These are phyloP conservation scores for Penicillium sp. DNA, from an alignment of 2,329 filamentous ascomycete genomes.

Conservation along the genomic window DNA sequence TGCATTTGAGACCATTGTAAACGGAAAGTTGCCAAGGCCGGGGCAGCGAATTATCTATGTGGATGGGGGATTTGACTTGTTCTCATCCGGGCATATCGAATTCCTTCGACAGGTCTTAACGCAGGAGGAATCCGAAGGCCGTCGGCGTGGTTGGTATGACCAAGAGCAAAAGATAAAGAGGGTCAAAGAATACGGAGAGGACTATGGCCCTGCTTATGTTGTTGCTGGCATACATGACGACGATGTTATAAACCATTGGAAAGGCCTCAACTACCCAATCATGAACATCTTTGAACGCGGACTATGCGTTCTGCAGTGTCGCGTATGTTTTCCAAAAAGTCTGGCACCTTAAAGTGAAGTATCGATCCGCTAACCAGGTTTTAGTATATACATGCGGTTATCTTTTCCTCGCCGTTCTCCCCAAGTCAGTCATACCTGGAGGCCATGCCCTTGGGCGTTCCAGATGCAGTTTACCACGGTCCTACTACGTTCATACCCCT, in stretches of 20 bases:
- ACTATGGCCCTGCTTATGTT: conserved; percentile 78
- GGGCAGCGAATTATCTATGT: conserved; percentile 88
- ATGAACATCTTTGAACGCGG: conserved; percentile 99
- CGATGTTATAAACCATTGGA: conserved; percentile 89
- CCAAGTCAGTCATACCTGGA: conserved; percentile 71
- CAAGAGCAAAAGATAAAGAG: conserved; percentile 57
- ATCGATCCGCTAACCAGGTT: conserved; percentile 1
- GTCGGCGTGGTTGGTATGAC: conserved; percentile 63
- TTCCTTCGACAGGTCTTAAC: conserved; percentile 76
- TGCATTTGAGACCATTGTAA: conserved; percentile 58
- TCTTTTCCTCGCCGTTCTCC: conserved; percentile 83
- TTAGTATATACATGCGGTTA: conserved; percentile 80
- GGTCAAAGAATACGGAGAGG: conserved; percentile 53
- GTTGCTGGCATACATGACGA: conserved; percentile 91
- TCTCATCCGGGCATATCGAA: conserved; percentile 93
- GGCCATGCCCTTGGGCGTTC: conserved; percentile 62
- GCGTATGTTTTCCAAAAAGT: conserved; percentile 54
- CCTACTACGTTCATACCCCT: conserved; percentile 77
- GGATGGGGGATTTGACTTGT: conserved; percentile 91
- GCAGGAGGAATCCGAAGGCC: conserved; percentile 62
- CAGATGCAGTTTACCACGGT: conserved; percentile 86
- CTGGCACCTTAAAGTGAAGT: too few species aligned
- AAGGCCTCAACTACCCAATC: conserved; percentile 96
- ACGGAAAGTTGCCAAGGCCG: conserved; percentile 60
- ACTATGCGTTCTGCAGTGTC: conserved; percentile 89